These are phyloP conservation scores for Beauveria australis DNA, from an alignment of 2,329 filamentous ascomycete species.

Conservation along the genomic window DNA sequence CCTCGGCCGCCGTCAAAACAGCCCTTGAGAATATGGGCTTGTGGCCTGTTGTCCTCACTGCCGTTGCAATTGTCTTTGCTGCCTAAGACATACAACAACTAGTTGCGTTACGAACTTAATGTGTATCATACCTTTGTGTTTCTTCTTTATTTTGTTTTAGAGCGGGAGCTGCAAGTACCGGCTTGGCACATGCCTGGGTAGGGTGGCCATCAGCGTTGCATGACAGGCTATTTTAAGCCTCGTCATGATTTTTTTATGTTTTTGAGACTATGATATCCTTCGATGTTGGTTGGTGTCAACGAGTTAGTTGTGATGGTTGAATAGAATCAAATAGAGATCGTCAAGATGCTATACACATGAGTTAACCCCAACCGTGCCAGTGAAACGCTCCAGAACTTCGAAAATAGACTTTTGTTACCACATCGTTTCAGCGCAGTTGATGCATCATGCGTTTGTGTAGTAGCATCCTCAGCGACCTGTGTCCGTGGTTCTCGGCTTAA, in stretches of 20 bases:
- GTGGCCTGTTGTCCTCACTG: conserved; percentile 41
- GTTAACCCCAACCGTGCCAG: no score
- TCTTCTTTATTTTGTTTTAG: neutral
- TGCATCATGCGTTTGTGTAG: neutral
- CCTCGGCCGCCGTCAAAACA: conserved; percentile 23
- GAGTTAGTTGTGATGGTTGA: neutral
- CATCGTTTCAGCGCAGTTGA: neutral
- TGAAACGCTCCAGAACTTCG: neutral
- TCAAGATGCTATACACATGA: neutral
- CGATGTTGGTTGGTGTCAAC: neutral
- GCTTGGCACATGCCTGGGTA: neutral
- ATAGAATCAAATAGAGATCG: neutral
- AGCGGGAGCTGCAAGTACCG: neutral
- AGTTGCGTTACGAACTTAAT: neutral
- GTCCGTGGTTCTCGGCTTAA: no score
- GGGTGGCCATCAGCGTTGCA: neutral
- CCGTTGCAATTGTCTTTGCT: conserved; percentile 36
- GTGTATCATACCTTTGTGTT: neutral
- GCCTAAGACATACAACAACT: conserved; percentile 21
- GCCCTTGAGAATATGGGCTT: conserved; percentile 35
- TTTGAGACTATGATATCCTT: conserved; percentile 6
- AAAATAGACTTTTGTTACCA: neutral
- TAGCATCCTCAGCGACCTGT: no score
- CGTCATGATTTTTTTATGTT: neutral
- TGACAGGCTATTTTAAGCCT: neutral